A percentile compares a stretch with the other conserved stretches of the same genome.
Evolutionary conservation across 2,329 filamentous ascomycete species (phyloP).

Genomic region (Penicillium glabrum): DNA sequence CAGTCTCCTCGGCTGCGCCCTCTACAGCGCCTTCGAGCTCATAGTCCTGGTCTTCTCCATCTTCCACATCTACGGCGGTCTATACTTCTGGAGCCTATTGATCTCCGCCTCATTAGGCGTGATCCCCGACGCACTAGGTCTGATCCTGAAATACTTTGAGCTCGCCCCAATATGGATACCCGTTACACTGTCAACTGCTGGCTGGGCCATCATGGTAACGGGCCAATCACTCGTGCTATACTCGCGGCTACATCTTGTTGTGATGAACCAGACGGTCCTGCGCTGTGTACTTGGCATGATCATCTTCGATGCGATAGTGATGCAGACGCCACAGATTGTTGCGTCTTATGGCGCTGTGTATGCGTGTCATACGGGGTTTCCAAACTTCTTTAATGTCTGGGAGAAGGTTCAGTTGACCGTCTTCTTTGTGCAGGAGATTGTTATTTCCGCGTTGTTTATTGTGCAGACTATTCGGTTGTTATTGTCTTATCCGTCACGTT

Average conservation of each 20-base stretch:
- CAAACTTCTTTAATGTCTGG: slow-evolving; percentile 7
- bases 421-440: slow-evolving; percentile 13
- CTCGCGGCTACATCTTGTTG: slow-evolving; percentile 14
- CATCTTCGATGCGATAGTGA: slow-evolving; percentile 7
- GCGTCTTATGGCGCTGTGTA: slow-evolving; percentile 13
- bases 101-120: slow-evolving; percentile 6
- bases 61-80: slow-evolving; percentile 8
- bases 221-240: slow-evolving; percentile 15
- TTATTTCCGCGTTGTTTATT: slow-evolving; percentile 13
- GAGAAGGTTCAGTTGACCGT: slow-evolving; percentile 13
- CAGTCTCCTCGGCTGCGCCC: slow-evolving; percentile 10
- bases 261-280: slow-evolving; percentile 2
- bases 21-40: slow-evolving; percentile 14
- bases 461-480: slow-evolving; percentile 7
- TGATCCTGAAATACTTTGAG: slow-evolving; percentile 13
- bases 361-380: slow-evolving; percentile 2
- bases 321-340: slow-evolving; percentile 10
- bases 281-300: slow-evolving; percentile 11
- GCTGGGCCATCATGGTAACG: slow-evolving; percentile 12
- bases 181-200: slow-evolving; percentile 8
- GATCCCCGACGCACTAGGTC: slow-evolving; percentile 7
- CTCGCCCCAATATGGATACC: slow-evolving; percentile 13
- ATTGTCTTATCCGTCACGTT: slow-evolving; percentile 2
- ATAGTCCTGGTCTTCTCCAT: slow-evolving; percentile 8
- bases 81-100: slow-evolving; percentile 15